phyloP scores from a whole-genome alignment of 352 stramenopile genomes.

The Nothophytophthora sp. region DNA sequence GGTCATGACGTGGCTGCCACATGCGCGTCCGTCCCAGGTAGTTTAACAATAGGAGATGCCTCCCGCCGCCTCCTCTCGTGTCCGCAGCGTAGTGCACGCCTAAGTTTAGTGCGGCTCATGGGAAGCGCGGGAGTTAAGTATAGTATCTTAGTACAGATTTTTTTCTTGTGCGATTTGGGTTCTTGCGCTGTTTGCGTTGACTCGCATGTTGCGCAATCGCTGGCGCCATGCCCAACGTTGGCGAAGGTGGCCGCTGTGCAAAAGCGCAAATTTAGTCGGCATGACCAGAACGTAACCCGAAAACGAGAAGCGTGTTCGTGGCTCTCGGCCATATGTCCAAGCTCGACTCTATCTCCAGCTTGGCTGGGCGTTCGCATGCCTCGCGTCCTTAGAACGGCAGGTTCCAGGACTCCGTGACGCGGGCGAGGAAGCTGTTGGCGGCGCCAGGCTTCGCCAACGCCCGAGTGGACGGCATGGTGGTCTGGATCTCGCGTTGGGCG shows the following conservation, averaged over 20 bases:
- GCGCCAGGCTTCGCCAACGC: background rate
- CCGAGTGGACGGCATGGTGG: slow-evolving; percentile 1
- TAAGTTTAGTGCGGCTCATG: slow-evolving; percentile 21
- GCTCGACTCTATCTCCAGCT: slow-evolving; percentile 10
- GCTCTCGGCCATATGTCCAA: too few species aligned
- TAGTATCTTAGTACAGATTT: slow-evolving; percentile 30
- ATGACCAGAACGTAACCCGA: background rate
- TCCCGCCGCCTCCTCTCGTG: slow-evolving; percentile 9
- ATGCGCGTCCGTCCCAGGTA: slow-evolving; percentile 10
- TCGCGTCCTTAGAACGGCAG: slow-evolving; percentile 19
- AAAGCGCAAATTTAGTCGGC: too few species aligned
- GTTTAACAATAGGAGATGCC: slow-evolving; percentile 21
- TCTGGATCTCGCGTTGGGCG: slow-evolving; percentile 15
- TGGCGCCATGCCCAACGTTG: background rate
- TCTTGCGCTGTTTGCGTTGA: background rate
- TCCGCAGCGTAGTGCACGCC: slow-evolving; percentile 36
- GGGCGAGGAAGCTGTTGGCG: slow-evolving; percentile 14
- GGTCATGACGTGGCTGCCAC: background rate
- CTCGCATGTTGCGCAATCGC: background rate
- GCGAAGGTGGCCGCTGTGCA: background rate
- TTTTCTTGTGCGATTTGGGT: too few species aligned
- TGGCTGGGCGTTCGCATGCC: background rate
- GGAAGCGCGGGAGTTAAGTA: slow-evolving; percentile 28
- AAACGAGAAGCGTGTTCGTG: too few species aligned
- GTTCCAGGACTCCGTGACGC: slow-evolving; percentile 36